Conservation (phyloP, 2,329 filamentous ascomycete genomes). For the Nannizziopsis arthrosporioides region DNA sequence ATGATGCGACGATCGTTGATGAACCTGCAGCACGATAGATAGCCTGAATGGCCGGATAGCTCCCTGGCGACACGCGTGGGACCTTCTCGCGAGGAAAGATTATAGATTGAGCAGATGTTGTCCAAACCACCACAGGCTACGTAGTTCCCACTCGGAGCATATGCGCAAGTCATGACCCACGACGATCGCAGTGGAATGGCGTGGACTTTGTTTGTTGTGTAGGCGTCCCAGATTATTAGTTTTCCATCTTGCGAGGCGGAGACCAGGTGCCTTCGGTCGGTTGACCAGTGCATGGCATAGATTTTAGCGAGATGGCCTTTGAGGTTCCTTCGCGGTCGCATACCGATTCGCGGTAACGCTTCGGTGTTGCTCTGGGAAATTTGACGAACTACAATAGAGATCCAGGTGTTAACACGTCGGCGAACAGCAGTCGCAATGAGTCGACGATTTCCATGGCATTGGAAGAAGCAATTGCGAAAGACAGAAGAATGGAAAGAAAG, state of each 20-base stretch:
- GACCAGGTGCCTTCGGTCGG: conserved; percentile 89
- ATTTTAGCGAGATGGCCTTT: conserved; percentile 99
- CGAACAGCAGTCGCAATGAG: neutral
- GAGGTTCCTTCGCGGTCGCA: conserved; percentile 93
- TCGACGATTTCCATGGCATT: neutral
- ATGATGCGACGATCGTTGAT: conserved; percentile 97
- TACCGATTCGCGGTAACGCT: conserved; percentile 79
- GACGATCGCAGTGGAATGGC: conserved; percentile 94
- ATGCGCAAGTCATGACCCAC: conserved; percentile 99
- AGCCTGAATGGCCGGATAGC: conserved; percentile 91
- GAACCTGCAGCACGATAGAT: conserved; percentile 95
- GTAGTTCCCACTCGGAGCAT: conserved; percentile 95
- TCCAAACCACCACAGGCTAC: conserved; percentile 97
- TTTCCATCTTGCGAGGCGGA: conserved; percentile 98
- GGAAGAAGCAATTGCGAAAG: neutral
- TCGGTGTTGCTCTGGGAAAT: conserved; percentile 90
- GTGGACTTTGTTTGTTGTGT: conserved; percentile 99
- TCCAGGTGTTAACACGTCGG: neutral
- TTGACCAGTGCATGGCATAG: conserved; percentile 99
- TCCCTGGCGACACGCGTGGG: conserved; percentile 92
- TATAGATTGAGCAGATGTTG: conserved; percentile 99
- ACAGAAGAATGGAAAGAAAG: neutral
- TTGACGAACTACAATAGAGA: conserved; percentile 53
- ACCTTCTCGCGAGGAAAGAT: conserved; percentile 92
- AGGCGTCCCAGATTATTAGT: conserved; percentile 99